phyloP scores from a whole-genome alignment of 768 basidiomycete genomes.

The Chlorophyllum brunneum region DNA sequence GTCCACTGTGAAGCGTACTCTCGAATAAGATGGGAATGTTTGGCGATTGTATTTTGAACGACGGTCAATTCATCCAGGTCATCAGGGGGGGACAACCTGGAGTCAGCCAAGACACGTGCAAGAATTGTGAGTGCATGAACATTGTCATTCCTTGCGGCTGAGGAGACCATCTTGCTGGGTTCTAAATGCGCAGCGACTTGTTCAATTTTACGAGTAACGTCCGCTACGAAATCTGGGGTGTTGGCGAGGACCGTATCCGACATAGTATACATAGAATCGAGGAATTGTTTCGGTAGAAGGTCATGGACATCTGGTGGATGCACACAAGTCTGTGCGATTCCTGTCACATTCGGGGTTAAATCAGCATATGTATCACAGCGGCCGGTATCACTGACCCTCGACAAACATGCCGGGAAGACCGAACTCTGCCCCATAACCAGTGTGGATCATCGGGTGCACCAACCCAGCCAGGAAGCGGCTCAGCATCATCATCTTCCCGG shows the following conservation, averaged over 20 bases:
- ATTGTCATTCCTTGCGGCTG: slow-evolving; percentile 10
- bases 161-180: not conserved
- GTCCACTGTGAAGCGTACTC: slow-evolving; percentile 43
- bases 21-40: slow-evolving; percentile 36
- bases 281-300: slow-evolving; percentile 25
- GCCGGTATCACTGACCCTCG: slow-evolving; percentile 44
- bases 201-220: not conserved
- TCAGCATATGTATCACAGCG: not conserved
- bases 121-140: slow-evolving; percentile 50
- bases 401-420: slow-evolving; percentile 51
- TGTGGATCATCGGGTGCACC: slow-evolving; percentile 63
- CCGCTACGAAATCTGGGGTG: not conserved
- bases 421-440: slow-evolving; percentile 63
- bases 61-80: slow-evolving; percentile 18
- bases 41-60: slow-evolving; percentile 30
- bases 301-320: slow-evolving; percentile 27
- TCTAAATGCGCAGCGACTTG: slow-evolving; percentile 2
- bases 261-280: slow-evolving; percentile 10
- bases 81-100: slow-evolving; percentile 26
- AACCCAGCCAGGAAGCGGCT: slow-evolving; percentile 52
- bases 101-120: slow-evolving; percentile 50
- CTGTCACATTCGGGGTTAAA: slow-evolving; percentile 25
- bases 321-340: slow-evolving; percentile 53
- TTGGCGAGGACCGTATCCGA: slow-evolving; percentile 1
- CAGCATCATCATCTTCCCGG: slow-evolving; percentile 43